Base-by-base conservation (phyloP, 2,329 filamentous ascomycete species). In the Lecanoromycetidae sp. region DNA sequence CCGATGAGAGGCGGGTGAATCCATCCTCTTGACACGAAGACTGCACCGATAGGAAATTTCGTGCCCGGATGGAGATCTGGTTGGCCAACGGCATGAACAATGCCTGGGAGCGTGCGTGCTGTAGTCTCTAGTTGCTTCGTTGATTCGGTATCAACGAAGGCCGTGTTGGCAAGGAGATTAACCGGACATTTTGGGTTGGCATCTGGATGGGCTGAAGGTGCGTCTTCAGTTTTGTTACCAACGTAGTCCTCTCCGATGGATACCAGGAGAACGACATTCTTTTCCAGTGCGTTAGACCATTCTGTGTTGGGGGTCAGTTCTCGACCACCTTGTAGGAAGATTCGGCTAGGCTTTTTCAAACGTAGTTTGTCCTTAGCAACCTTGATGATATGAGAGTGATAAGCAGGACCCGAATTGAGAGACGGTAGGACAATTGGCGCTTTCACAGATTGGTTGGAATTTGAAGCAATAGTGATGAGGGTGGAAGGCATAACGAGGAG, bases 1-100 rank as follows among this genome's bases (percentile, higher is more conserved):
- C 64, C 63, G 8, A 66, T 65, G 9, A 66, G 53, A 13, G 59
- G 61, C 13, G 62, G 63, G 44, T 66, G 61, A 15, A 66, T 59
- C 56, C 61, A 66, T 49, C 52, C 55, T 26, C 56, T 52, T 0
- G 58, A 61, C 7, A 59, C 58, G 37, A 66, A 64, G 5, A 63
- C 61, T 2, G 61, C 59, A 10, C 62, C 62, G 19, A 66, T 62
- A 2, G 63, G 63, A 17, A 61, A 66, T 42, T 62, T 63, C 10
- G 57, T 60, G 5, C 63, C 63, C 5, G 60, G 61, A 32, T 65
- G 61, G 1, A 66, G 49, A 52, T 66, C 61, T 2, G 64, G 62
- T 43, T 63, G 63, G 13, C 56, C 63, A 3, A 61, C 58, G 2
- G 59, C 60, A 32, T 58, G 52, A 13, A 63, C 44, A 35, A 66